Evolutionary conservation across 1,284 basidiomycete species (phyloP).

Genomic region (Chondrostereum purpureum): DNA sequence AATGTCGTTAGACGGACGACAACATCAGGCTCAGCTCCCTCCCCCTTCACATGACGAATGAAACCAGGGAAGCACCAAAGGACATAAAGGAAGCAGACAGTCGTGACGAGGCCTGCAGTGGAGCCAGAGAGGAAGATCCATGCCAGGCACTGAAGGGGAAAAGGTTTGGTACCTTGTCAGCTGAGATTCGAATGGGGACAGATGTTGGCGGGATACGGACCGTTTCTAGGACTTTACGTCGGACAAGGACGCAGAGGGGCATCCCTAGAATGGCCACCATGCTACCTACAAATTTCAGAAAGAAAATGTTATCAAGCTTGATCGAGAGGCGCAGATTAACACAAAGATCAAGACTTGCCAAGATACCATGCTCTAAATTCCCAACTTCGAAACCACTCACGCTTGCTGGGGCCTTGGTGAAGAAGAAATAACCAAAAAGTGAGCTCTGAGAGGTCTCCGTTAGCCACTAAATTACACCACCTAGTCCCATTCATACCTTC

Average conservation of each 20-base stretch:
- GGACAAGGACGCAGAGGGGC: conserved; percentile 57
- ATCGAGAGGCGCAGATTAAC: conserved; percentile 9
- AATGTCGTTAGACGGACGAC: conserved; percentile 65
- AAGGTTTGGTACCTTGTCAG: too few species aligned
- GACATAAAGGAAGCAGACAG: conserved; percentile 60
- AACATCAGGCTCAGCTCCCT: conserved; percentile 63
- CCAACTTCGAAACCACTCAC: conserved; percentile 67
- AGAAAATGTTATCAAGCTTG: conserved; percentile 14
- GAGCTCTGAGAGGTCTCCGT: conserved; percentile 40
- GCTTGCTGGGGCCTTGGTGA: conserved; percentile 59
- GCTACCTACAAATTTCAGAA: conserved; percentile 60
- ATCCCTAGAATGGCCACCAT: conserved; percentile 55
- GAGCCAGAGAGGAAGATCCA: conserved; percentile 69
- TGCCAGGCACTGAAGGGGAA: conserved; percentile 55
- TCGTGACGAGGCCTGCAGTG: conserved; percentile 54
- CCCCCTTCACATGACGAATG: conserved; percentile 57
- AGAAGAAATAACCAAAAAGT: conserved; percentile 74
- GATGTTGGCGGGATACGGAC: conserved; percentile 30
- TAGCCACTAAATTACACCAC: conserved; percentile 7
- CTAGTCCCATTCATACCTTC: conserved; percentile 42
- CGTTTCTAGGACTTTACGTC: conserved; percentile 46
- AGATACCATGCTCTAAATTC: conserved; percentile 56
- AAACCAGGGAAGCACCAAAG: conserved; percentile 61
- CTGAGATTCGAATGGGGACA: conserved; percentile 2
- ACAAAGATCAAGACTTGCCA: conserved; percentile 30